A percentile compares a stretch with the other conserved stretches of the same genome.
Evolutionary conservation across 2,329 filamentous ascomycete genomes (phyloP).

Genomic region (Fusarium sp.): DNA sequence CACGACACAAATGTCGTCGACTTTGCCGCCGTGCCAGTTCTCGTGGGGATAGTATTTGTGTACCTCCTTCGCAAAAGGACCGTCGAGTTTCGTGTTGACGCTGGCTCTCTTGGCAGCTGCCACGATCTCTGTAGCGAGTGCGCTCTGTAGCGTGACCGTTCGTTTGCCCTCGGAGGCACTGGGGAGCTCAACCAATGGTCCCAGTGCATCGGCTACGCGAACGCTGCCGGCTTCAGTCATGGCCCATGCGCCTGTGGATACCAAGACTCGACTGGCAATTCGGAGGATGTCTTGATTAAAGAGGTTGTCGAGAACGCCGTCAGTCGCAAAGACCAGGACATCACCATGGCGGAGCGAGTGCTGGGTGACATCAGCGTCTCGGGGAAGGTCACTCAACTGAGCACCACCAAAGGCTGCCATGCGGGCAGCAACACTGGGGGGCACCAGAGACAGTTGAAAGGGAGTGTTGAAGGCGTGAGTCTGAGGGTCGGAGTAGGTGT

Average conservation of each 20-base stretch:
- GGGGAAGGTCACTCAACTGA: slow-evolving; percentile 82
- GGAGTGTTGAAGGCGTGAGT: slow-evolving; percentile 98
- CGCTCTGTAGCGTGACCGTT: slow-evolving; percentile 72
- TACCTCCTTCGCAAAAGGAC: slow-evolving; percentile 94
- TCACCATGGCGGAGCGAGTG: slow-evolving; percentile 87
- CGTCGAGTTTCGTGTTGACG: slow-evolving; percentile 80
- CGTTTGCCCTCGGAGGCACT: slow-evolving; percentile 43
- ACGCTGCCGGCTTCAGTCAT: slow-evolving; percentile 67
- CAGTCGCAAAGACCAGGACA: slow-evolving; percentile 90
- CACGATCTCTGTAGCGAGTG: slow-evolving; percentile 81
- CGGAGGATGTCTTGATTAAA: slow-evolving; percentile 88
- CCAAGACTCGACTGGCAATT: slow-evolving; percentile 81
- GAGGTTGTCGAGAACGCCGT: slow-evolving; percentile 96
- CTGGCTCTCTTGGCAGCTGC: slow-evolving; percentile 86
- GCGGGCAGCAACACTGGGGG: slow-evolving; percentile 79
- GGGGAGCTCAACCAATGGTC: slow-evolving; percentile 50
- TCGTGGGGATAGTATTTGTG: slow-evolving; percentile 87
- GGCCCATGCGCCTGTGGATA: slow-evolving; percentile 76
- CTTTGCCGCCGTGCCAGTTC: slow-evolving; percentile 89
- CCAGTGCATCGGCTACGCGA: slow-evolving; percentile 69
- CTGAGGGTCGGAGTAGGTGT: slow-evolving; percentile 83
- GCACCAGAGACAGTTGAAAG: slow-evolving; percentile 90
- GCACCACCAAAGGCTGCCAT: slow-evolving; percentile 84
- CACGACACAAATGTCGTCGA: slow-evolving; percentile 93
- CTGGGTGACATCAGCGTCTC: slow-evolving; percentile 81